Conservation (phyloP, 306 rosid genomes). For the Neltuma alba region DNA sequence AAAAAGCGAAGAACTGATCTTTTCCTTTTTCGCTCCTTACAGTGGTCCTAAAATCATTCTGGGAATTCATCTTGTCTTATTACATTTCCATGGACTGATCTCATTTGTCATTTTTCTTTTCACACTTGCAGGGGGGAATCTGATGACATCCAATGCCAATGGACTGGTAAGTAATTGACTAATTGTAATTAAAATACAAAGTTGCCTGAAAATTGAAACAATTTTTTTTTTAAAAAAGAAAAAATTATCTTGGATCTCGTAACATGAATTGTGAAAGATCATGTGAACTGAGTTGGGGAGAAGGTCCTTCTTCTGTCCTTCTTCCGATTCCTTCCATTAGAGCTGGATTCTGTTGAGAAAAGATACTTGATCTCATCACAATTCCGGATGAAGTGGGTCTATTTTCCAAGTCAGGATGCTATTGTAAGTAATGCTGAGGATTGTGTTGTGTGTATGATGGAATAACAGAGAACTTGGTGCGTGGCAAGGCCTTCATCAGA, state of each 20-base stretch:
- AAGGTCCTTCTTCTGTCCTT: too few species aligned
- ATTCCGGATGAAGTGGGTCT: not conserved
- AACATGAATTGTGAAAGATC: not conserved
- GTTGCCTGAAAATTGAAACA: not conserved
- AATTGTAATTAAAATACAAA: not conserved
- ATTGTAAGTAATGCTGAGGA: not conserved
- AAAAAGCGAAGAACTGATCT: not conserved
- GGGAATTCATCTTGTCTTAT: not conserved
- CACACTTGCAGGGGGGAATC: conserved; percentile 43
- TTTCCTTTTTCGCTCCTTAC: not conserved
- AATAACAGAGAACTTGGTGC: conserved; percentile 81
- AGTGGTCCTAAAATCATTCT: not conserved
- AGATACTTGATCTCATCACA: not conserved
- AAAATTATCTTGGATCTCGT: not conserved
- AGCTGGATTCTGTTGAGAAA: not conserved
- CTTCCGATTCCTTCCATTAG: not conserved
- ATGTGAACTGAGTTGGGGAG: not conserved
- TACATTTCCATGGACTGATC: not conserved
- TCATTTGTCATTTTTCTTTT: not conserved
- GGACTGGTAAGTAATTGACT: conserved; percentile 51
- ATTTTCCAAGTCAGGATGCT: not conserved
- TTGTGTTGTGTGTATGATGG: not conserved
- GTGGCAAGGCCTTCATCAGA: conserved; percentile 91
- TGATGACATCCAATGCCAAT: conserved; percentile 48
- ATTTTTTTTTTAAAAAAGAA: not conserved